Base-by-base conservation (phyloP, 2,329 filamentous ascomycete genomes). In the Curvularia spicifera region DNA sequence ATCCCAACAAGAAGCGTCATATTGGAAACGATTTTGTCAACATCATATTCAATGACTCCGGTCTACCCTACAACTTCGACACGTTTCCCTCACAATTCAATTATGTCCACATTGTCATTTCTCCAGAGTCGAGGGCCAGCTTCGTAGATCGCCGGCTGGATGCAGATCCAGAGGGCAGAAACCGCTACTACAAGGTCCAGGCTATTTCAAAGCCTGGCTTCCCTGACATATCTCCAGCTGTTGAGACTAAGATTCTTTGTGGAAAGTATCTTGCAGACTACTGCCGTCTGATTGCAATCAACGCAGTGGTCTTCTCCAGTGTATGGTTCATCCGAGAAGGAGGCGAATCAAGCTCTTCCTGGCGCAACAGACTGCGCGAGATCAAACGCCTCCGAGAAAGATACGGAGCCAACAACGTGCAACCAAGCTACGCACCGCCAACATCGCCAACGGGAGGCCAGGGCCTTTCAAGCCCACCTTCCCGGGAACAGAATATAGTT, bases 21-120 rank as follows among this genome's bases (percentile, higher is more conserved):
- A 95, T 98, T 60, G 95, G 95, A 57, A 99, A 99, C 72, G 95
- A 98, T 76, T 96, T 91, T 75, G 95, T 99, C 73, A 98, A 97
- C 74, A 96, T 99, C 67, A 89, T 99, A 57, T 99, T 96, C 83
- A 99, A 99, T 75, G 92, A 96, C 71, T 97, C 93, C 2, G 94
- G 95, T n/a, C 77, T 89, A 47, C 89, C 91, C 0, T 98, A 97
- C 80, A 85, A 86, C 53, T 96, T 97, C 73, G 87, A 97, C 73
- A 97, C 91, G 0, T 96, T 99, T 68, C 92, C 92, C 0, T 96
- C 93, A 0, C 90, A 94, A 56, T 97, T 99, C 82, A 98, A 97
- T 73, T 97, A 91, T 72, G 93, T 99, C 73, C 93, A 97, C 74
- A 98, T 99, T 69, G 90, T 98, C 68, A 94, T 99, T 71, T 91